A percentile compares a stretch with the other conserved stretches of the same genome.
phyloP scores from a whole-genome alignment of 1,284 basidiomycete species.

The Polyporus tsugae region DNA sequence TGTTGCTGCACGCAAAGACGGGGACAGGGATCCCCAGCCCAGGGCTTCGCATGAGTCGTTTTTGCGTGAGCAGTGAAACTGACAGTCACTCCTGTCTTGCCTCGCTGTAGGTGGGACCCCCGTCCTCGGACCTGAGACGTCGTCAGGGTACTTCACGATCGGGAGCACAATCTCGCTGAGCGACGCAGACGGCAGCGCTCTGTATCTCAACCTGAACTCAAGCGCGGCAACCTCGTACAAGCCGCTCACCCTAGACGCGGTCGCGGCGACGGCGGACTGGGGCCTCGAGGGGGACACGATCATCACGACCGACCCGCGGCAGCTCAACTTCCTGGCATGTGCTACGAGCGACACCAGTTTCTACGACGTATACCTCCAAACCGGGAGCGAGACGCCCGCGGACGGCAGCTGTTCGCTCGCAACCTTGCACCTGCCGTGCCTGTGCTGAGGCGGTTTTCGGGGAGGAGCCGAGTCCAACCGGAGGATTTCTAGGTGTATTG shows the following conservation, averaged over 20 bases:
- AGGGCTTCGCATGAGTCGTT: conserved; percentile 7
- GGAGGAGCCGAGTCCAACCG: neutral
- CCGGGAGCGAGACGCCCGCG: conserved; percentile 57
- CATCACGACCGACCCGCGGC: conserved; percentile 57
- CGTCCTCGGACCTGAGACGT: conserved; percentile 61
- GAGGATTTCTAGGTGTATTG: conserved; percentile 1
- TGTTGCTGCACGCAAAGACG: conserved; percentile 8
- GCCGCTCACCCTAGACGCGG: conserved; percentile 53
- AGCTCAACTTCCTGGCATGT: conserved; percentile 67
- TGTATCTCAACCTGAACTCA: conserved; percentile 58
- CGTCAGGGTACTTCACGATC: conserved; percentile 61
- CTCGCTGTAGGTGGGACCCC: conserved; percentile 50
- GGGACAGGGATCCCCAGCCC: conserved; percentile 3
- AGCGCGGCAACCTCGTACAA: conserved; percentile 57
- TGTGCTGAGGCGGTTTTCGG: conserved; percentile 48
- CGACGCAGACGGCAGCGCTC: conserved; percentile 46
- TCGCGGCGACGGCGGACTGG: conserved; percentile 62
- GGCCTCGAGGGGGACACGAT: conserved; percentile 67
- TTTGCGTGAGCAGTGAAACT: neutral
- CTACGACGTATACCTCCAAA: conserved; percentile 60
- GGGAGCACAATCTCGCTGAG: conserved; percentile 55
- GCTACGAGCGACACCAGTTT: conserved; percentile 50
- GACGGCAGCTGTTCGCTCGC: conserved; percentile 54
- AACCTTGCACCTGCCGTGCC: conserved; percentile 60
- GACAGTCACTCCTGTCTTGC: conserved; percentile 28